Evolutionary conservation across 352 stramenopile genomes (phyloP).

Genomic region (Pythium phragmiticola): DNA sequence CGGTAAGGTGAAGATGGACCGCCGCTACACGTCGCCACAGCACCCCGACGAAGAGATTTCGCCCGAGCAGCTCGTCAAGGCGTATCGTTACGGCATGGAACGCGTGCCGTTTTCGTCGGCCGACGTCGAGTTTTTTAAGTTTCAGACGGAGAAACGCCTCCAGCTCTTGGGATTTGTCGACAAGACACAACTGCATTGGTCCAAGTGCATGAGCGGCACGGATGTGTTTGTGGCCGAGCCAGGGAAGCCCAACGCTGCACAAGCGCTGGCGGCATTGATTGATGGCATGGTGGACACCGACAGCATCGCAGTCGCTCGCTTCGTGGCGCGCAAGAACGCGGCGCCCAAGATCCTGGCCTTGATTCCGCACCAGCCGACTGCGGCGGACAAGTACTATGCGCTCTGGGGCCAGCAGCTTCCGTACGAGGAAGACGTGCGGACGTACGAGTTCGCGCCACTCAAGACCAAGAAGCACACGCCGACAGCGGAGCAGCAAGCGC

Average conservation of each 20-base stretch:
- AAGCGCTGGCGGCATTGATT: constrained; percentile 61
- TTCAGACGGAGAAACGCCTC: constrained; percentile 73
- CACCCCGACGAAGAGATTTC: constrained; percentile 72
- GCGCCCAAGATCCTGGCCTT: constrained; percentile 74
- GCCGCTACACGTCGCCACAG: constrained; percentile 60
- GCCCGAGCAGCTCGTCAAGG: constrained; percentile 73
- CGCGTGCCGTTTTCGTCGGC: constrained; percentile 80
- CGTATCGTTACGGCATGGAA: constrained; percentile 76
- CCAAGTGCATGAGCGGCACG: constrained; percentile 60
- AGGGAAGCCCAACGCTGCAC: constrained; percentile 56
- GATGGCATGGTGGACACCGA: constrained; percentile 61
- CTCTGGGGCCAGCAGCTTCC: constrained; percentile 76
- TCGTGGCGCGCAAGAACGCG: constrained; percentile 74
- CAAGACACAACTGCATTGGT: constrained; percentile 38
- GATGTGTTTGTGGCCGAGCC: constrained; percentile 81
- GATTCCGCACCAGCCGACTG: constrained; percentile 49
- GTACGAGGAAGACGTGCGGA: constrained; percentile 77
- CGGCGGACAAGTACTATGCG: constrained; percentile 55
- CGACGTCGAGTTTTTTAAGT: constrained; percentile 82
- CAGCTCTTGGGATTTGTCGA: constrained; percentile 78
- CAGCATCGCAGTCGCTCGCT: constrained; percentile 73
- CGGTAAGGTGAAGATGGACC: constrained; percentile 74
- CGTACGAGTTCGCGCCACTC: constrained; percentile 75
- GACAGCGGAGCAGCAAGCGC: constrained; percentile 50
- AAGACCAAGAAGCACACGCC: constrained; percentile 51